phyloP scores from a whole-genome alignment of 2,329 filamentous ascomycete species.

The Mycosphaerella sp. region DNA sequence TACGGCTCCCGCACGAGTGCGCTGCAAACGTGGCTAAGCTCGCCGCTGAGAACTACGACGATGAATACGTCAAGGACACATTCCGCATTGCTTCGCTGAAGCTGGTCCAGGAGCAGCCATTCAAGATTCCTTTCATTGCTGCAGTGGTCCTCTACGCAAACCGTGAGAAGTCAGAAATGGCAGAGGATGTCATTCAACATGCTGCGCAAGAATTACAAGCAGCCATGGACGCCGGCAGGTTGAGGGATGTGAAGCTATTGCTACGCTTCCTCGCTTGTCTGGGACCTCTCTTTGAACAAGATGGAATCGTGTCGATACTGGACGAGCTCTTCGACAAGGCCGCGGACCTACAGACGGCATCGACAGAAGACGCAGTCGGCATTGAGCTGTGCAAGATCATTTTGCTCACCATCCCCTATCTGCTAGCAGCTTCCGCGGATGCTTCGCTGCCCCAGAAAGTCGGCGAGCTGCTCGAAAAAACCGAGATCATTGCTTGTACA shows the following conservation, averaged over 20 bases:
- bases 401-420: constrained; percentile 85
- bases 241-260: constrained; percentile 85
- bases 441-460: constrained; percentile 63
- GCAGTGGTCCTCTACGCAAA: constrained; percentile 77
- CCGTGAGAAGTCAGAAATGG: constrained; percentile 67
- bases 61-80: constrained; percentile 65
- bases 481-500: constrained; percentile 86
- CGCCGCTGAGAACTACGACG: constrained; percentile 78
- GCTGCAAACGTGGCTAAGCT: constrained; percentile 67
- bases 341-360: constrained; percentile 88
- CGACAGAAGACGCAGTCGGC: constrained; percentile 75
- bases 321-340: constrained; percentile 87
- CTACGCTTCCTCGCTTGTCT: constrained; percentile 85
- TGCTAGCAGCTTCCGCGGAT: constrained; percentile 64
- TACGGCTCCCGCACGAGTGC: constrained; percentile 73
- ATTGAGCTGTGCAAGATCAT: constrained; percentile 95
- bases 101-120: constrained; percentile 81
- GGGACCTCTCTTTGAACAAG: constrained; percentile 71
- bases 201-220: constrained; percentile 58
- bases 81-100: constrained; percentile 71
- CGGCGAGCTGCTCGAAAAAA: constrained; percentile 78
- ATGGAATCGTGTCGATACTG: constrained; percentile 77
- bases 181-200: constrained; percentile 62
- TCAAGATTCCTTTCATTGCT: constrained; percentile 95
- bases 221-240: constrained; percentile 65